Evolutionary conservation across 2,329 filamentous ascomycete genomes (phyloP), one percentile per base, ranked within the genome.

Genomic region (Fusarium sp.): DNA sequence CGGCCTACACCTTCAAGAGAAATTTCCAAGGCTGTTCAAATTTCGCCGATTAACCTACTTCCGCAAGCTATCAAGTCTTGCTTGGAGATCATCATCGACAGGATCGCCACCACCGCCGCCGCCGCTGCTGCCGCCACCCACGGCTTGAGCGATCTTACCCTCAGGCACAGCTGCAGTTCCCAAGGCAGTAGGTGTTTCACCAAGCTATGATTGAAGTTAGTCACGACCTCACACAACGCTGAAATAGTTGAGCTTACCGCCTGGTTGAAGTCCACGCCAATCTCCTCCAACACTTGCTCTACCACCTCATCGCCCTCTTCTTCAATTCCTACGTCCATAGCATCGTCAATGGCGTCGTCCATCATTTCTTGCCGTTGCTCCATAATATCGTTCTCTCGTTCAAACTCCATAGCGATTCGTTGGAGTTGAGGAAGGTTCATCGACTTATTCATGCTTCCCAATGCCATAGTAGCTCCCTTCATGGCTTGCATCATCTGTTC

Each of bases 401-500:
- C 96, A 76, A 99, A 99, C 77, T 99, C 96, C 94, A 98, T 97
- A 21, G 96, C 95, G 77, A 99, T 99, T 60, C 95, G 90, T 80
- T 98, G 95, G 34, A 99, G 85, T 19, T 94, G 94, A 1, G 96
- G 96, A 4, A 99, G 89, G 78, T 99, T 98, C 94, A 98, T 98
- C 69, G 93, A 93, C 70, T 92, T 88, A 81, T 99, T 99, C 96
- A 99, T 99, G 83, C 92, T 97, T 56, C 94, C 94, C 9, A 99
- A 85, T 4, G 97, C 91, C 81, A 91, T 90, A 2, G 96, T 98
- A 6, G 96, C 96, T 34, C 96, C 96, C 81, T 98, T 99, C 96
- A 99, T 98, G 10, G 94, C 96, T 81, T 97, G 94, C 94, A 98
- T 98, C 96, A 99, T 99, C 81, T 98, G 95, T 80, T 99, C 96